phyloP scores from a whole-genome alignment of 768 basidiomycete species.

The Mycena rebaudengoi region DNA sequence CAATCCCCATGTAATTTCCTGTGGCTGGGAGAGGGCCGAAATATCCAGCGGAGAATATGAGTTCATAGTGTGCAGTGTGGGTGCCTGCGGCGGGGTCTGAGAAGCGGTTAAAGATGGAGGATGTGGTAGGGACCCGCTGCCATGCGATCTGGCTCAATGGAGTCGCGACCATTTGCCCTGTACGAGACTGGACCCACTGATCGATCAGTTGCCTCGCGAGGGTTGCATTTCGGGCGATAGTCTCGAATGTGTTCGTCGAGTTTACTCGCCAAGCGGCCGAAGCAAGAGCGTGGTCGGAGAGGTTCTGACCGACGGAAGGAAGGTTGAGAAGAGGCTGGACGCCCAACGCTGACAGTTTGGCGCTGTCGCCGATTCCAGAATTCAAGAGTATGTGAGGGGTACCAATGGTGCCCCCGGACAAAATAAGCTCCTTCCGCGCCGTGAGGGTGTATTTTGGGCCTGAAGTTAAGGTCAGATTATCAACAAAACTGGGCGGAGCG shows the following conservation, averaged over 20 bases:
- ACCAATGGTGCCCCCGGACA: constrained; percentile 39
- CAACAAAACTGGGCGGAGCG: background rate
- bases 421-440: constrained; percentile 39
- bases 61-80: constrained; percentile 45
- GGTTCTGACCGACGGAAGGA: constrained; percentile 38
- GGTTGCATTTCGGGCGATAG: too few species aligned
- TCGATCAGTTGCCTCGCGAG: too few species aligned
- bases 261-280: too few species aligned
- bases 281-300: constrained; percentile 31
- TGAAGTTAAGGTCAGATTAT: background rate
- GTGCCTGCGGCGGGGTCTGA: constrained; percentile 48
- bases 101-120: constrained; percentile 37
- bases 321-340: constrained; percentile 25
- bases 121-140: constrained; percentile 35
- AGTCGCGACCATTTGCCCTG: constrained; percentile 28
- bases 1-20: constrained; percentile 20
- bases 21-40: background rate
- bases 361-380: constrained; percentile 36
- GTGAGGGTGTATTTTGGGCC: constrained; percentile 16
- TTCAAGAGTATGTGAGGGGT: constrained; percentile 37
- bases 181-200: too few species aligned
- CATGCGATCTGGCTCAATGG: constrained; percentile 25
- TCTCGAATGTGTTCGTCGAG: constrained; percentile 25
- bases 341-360: constrained; percentile 4
- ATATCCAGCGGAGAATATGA: constrained; percentile 33